Evolutionary conservation across 2,329 filamentous ascomycete species (phyloP), one percentile per base, ranked within the genome.

Genomic region (Neofusicoccum umdonicola): DNA sequence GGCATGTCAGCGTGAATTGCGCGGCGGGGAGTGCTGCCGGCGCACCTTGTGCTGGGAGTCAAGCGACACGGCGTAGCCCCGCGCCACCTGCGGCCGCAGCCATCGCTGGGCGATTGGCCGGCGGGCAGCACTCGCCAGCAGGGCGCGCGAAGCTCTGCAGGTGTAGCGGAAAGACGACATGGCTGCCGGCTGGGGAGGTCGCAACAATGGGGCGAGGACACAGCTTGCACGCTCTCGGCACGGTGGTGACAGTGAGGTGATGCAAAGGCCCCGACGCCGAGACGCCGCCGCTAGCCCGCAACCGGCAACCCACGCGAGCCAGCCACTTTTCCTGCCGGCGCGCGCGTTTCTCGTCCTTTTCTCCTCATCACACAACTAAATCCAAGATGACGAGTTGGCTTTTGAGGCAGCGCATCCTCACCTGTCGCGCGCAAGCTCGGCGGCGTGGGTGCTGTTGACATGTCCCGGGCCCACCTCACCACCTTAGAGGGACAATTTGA

Each of bases 301-400:
- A 17, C 13, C 2, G 42, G 62, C 17, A 47, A 4, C 15, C n/a
- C 62, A 48, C 51, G 63, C 63, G 63, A 50, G 45, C 13, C 54
- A 8, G 37, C 22, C 15, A 22, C 34, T 48, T 58, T 64, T 39
- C 50, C 22, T 45, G 41, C 39, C 42, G 15, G 31, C 22, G 12
- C 63, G 22, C 37, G 63, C 42, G 47, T 12, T 9, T 27, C 39
- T n/a, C 22, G 13, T 35, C 35, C 71, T 72, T 67, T 76, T 71
- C 69, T 78, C 81, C 79, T 79, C 76, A 80, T 84, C 83, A 79
- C 78, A 84, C 87, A 91, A 92, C 89, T 92, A 92, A 87, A 86
- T 85, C 88, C 89, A 88, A 86, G 77, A 83, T 89, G 89, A 93
- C 85, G 90, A 90, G 88, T 82, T 82, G 84, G 86, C 85, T 84